phyloP scores from a whole-genome alignment of 2,329 filamentous ascomycete species.

The Aureobasidium sp. region DNA sequence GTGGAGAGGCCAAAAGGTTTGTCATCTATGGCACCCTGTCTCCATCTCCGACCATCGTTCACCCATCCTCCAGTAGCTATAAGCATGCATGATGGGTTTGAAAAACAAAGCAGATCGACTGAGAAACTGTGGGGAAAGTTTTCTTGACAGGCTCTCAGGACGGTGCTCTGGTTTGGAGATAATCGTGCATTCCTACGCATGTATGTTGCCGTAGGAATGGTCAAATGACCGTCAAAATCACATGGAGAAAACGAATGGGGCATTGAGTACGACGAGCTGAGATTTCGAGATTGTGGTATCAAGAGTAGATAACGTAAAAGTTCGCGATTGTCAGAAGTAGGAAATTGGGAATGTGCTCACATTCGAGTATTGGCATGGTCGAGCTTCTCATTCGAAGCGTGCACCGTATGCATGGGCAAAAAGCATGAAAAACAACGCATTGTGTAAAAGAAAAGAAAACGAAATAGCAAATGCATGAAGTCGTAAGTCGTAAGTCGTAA shows the following conservation, averaged over 20 bases:
- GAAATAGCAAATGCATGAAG: not conserved
- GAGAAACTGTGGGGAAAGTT: too few relatives aligned
- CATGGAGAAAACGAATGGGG: too few relatives aligned
- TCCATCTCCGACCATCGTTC: not conserved
- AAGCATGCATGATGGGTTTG: not conserved
- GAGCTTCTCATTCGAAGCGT: not conserved
- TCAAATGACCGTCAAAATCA: too few relatives aligned
- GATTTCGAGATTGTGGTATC: too few relatives aligned
- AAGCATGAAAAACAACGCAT: not conserved
- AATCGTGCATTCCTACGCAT: too few relatives aligned
- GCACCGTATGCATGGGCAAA: not conserved
- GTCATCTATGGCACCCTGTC: not conserved
- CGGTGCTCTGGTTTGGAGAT: too few relatives aligned
- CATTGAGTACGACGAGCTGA: not conserved
- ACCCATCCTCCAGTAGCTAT: too few relatives aligned
- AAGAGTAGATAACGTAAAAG: too few relatives aligned
- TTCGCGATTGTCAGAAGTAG: not conserved
- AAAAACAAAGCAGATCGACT: not conserved
- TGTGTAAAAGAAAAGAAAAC: not conserved
- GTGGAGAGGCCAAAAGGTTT: not conserved
- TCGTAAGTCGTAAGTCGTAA: not conserved
- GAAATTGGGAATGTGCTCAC: not conserved
- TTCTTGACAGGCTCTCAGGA: too few relatives aligned
- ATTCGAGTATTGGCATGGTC: not conserved
- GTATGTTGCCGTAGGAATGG: too few relatives aligned